Evolutionary conservation across 495 filamentous ascomycete species (phyloP), one percentile per base, ranked within the genome.

Genomic region (Bombardia bombarda): DNA sequence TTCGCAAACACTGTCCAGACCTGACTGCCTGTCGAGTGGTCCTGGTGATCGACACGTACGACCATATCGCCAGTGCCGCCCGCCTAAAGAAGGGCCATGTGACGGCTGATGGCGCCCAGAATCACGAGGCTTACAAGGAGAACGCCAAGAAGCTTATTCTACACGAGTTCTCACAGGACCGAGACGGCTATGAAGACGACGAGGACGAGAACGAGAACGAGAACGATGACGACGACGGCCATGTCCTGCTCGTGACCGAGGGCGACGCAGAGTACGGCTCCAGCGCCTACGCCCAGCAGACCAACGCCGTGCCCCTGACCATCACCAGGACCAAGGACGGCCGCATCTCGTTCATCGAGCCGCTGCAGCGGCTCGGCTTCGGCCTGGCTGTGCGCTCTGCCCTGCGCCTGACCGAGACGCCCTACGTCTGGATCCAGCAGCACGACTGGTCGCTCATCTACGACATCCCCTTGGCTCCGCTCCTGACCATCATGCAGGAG

Each of bases 361-460:
- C 68, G 4, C 38, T 40, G 6, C 59, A 59, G 42, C 57, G 68
- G 1, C n/a, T 70, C 18, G 68, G 68, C 1, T 72, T 72, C 19
- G 67, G 67, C 0, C 53, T 72, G 17, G 68, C 61, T 17, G 61
- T 72, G 38, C 63, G 68, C 28, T 65, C 63, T 0, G 67, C 66
- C 7, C 46, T 72, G 34, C 53, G 68, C 5, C 41, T 67, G 28
- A 53, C 58, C 17, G 34, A 43, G 40, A 72, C 67, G 16, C 65
- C 66, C 7, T 72, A 69, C 33, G 66, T 68, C 31, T 72, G 68
- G 68, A 56, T 72, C 2, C 68, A 72, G 47, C 68, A 72, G 56
- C 68, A 72, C 45, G 68, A 72, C 50, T 72, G 68, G 68, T 42
- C 61, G 17, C 47, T 72, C 0, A 53, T 63, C 21, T 51, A 58